Conservation (phyloP, 805 yeast species). For the Priceomyces castillae region DNA sequence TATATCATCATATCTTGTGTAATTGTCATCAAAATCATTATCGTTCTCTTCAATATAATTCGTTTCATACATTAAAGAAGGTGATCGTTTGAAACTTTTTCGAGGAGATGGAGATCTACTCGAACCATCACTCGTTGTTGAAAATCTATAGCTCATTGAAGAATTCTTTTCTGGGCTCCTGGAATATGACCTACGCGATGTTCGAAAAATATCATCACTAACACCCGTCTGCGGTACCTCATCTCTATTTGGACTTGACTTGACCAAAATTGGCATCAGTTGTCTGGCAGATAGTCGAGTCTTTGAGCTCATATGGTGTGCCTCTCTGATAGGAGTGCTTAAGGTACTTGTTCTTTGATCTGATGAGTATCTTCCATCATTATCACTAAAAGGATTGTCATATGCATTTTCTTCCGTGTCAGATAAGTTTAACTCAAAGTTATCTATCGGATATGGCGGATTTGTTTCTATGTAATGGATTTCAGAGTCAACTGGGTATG, state of each 20-base stretch:
- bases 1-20: constrained; percentile 2
- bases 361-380: not conserved
- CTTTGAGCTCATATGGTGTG: too few relatives aligned
- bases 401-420: not conserved
- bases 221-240: not conserved
- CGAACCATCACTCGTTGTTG: constrained; percentile 6
- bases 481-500: constrained; percentile 2
- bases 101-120: constrained; percentile 32
- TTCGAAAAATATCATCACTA: constrained; percentile 1
- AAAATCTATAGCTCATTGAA: not conserved
- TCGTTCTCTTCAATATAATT: constrained; percentile 2
- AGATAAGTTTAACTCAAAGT: constrained; percentile 1
- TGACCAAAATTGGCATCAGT: constrained; percentile 4
- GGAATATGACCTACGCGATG: not conserved
- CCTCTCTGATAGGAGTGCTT: not conserved
- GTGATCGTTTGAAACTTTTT: constrained; percentile 21
- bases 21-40: constrained; percentile 3
- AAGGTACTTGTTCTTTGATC: constrained; percentile 1
- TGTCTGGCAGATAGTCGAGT: not conserved
- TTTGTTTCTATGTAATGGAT: constrained; percentile 1
- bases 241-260: not conserved
- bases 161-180: not conserved
- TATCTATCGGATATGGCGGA: constrained; percentile 4
- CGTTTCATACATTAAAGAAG: constrained; percentile 18
- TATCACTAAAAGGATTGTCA: not conserved